These are phyloP conservation scores for Ascoidea tarda DNA, from an alignment of 805 yeast species.

Conservation along the genomic window DNA sequence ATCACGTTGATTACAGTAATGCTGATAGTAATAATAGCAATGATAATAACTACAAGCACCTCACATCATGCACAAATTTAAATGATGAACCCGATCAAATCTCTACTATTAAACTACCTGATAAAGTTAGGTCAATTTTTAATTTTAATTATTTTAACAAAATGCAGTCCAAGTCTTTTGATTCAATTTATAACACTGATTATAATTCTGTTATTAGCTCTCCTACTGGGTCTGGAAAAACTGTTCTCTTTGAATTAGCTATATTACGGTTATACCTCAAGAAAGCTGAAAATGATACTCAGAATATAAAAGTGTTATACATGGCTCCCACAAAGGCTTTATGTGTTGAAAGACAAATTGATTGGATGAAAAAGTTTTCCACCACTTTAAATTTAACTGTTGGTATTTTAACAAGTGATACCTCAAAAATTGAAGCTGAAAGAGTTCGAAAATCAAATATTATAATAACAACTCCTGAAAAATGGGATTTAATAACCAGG, in stretches of 20 bases:
- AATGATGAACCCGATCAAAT: background rate
- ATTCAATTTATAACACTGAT: constrained; percentile 19
- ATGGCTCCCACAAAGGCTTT: constrained; percentile 50
- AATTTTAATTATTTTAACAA: constrained; percentile 25
- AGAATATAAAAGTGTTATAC: constrained; percentile 25
- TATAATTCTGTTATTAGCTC: constrained; percentile 34
- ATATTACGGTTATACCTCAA: constrained; percentile 22
- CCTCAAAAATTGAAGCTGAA: constrained; percentile 28
- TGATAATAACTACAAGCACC: background rate
- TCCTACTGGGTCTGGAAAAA: constrained; percentile 50
- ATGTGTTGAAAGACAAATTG: constrained; percentile 32
- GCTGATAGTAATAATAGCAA: no score
- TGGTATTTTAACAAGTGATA: constrained; percentile 42
- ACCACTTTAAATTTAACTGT: constrained; percentile 23
- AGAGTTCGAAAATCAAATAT: constrained; percentile 32
- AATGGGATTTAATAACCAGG: constrained; percentile 44
- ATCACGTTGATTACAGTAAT: background rate
- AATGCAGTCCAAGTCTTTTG: constrained; percentile 36
- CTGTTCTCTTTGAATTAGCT: constrained; percentile 39
- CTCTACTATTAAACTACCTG: constrained; percentile 20
- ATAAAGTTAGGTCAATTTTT: constrained; percentile 21
- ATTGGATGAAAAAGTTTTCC: constrained; percentile 30
- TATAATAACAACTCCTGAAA: constrained; percentile 47
- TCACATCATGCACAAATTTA: background rate
- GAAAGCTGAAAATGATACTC: constrained; percentile 12